These are phyloP conservation scores for Claviceps cyperi DNA, from an alignment of 2,329 filamentous ascomycete species.

Conservation along the genomic window DNA sequence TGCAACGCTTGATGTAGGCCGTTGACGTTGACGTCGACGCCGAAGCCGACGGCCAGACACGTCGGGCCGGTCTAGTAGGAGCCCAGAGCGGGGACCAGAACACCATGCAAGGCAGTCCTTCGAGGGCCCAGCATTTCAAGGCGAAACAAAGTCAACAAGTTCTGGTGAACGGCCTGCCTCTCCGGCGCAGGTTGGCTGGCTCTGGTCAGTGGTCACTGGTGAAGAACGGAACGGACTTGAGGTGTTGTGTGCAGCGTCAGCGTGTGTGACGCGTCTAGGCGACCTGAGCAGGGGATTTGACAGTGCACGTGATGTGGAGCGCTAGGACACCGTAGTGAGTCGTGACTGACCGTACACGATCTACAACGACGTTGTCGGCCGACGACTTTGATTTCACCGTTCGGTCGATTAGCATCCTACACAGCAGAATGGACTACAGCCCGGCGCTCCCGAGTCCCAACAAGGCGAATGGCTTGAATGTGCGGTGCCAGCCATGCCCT, in stretches of 20 bases:
- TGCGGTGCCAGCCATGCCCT: too few species aligned
- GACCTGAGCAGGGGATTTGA: too few species aligned
- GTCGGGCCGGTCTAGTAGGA: constrained; percentile 5
- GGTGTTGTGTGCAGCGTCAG: neutral
- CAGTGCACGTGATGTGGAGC: too few species aligned
- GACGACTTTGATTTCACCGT: too few species aligned
- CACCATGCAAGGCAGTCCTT: constrained; percentile 6
- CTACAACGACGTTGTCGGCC: too few species aligned
- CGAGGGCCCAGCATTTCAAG: constrained; percentile 3
- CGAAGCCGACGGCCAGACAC: constrained; percentile 1
- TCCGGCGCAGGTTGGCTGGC: neutral
- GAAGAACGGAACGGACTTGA: neutral
- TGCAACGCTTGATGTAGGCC: constrained; percentile 4
- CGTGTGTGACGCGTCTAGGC: neutral
- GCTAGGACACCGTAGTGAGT: too few species aligned
- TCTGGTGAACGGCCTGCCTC: neutral
- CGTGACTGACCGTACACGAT: too few species aligned
- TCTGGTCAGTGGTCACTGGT: neutral
- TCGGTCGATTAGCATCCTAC: too few species aligned
- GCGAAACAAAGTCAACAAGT: neutral
- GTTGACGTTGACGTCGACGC: constrained; percentile 8
- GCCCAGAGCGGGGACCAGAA: constrained; percentile 5
- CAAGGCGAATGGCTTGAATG: too few species aligned
- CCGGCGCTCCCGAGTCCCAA: too few species aligned
- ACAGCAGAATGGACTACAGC: too few species aligned